Conservation (phyloP, 1,284 basidiomycete genomes). For the Leccinum griseonigrum region DNA sequence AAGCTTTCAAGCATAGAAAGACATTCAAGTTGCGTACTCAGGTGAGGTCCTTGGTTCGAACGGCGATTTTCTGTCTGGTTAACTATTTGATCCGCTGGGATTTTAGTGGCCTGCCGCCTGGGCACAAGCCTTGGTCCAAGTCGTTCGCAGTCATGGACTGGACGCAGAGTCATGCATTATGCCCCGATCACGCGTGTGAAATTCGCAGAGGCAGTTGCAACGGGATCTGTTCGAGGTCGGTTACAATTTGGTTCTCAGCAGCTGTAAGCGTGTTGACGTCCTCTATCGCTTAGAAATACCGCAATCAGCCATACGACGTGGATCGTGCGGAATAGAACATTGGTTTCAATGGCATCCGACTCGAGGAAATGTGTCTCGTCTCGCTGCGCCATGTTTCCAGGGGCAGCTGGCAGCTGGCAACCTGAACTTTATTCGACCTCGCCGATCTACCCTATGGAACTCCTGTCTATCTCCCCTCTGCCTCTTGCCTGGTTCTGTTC, state of each 20-base stretch:
- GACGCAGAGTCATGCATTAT: conserved; percentile 20
- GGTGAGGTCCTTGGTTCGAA: conserved; percentile 11
- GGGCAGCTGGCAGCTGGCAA: conserved; percentile 28
- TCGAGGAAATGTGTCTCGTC: conserved; percentile 26
- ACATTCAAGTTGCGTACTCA: conserved; percentile 29
- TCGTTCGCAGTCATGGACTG: conserved; percentile 32
- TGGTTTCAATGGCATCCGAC: conserved; percentile 22
- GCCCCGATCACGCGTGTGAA: conserved; percentile 36
- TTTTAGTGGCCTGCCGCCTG: conserved; percentile 29
- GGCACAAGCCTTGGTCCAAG: conserved; percentile 27
- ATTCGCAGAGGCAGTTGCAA: conserved; percentile 40
- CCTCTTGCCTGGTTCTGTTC: neutral
- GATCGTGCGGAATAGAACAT: conserved; percentile 21
- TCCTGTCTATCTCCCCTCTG: neutral
- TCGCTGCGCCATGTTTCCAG: conserved; percentile 24
- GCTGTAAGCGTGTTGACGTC: conserved; percentile 6
- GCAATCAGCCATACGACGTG: conserved; percentile 11
- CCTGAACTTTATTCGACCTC: conserved; percentile 22
- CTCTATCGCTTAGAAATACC: conserved; percentile 13
- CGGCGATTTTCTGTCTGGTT: neutral
- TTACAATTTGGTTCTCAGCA: neutral
- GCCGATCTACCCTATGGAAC: conserved; percentile 1
- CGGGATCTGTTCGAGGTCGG: conserved; percentile 37
- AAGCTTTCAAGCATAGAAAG: conserved; percentile 20
- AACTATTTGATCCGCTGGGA: neutral